Conservation (phyloP, 768 basidiomycete species). For the Trametes sanguinea region DNA sequence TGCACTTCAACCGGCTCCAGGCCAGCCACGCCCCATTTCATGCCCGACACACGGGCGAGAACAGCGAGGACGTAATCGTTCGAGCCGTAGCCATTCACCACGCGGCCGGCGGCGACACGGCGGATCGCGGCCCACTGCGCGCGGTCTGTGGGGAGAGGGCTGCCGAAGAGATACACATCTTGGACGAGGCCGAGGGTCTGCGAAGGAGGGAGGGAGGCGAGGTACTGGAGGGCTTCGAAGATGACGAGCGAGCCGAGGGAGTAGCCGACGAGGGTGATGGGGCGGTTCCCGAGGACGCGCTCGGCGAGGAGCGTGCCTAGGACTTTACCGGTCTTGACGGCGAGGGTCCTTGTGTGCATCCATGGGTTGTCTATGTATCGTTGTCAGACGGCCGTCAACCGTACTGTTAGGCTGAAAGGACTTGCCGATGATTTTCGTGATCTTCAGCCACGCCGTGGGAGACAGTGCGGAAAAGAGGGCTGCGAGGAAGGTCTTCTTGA, state of each 20-base stretch:
- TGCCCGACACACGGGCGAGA: slow-evolving; percentile 47
- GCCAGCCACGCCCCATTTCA: slow-evolving; percentile 54
- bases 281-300: slow-evolving; percentile 54
- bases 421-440: slow-evolving; percentile 56
- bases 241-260: slow-evolving; percentile 59
- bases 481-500: slow-evolving; percentile 54
- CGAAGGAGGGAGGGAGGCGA: slow-evolving; percentile 45
- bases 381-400: not conserved
- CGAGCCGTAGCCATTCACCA: slow-evolving; percentile 55
- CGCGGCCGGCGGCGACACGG: slow-evolving; percentile 49
- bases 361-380: slow-evolving; percentile 53
- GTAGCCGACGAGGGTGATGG: slow-evolving; percentile 57
- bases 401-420: too few relatives aligned
- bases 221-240: slow-evolving; percentile 53
- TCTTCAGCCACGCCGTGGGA: slow-evolving; percentile 50
- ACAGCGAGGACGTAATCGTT: slow-evolving; percentile 58
- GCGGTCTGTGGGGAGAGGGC: slow-evolving; percentile 45
- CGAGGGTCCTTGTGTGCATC: slow-evolving; percentile 56
- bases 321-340: slow-evolving; percentile 54
- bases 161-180: slow-evolving; percentile 57
- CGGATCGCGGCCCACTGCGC: slow-evolving; percentile 48
- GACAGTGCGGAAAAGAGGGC: slow-evolving; percentile 50
- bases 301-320: slow-evolving; percentile 52
- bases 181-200: slow-evolving; percentile 51
- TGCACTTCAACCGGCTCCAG: slow-evolving; percentile 47